Evolutionary conservation across 257 asterid genomes (phyloP), one percentile per base, ranked within the genome.

Genomic region (Ilex aquifolium): DNA sequence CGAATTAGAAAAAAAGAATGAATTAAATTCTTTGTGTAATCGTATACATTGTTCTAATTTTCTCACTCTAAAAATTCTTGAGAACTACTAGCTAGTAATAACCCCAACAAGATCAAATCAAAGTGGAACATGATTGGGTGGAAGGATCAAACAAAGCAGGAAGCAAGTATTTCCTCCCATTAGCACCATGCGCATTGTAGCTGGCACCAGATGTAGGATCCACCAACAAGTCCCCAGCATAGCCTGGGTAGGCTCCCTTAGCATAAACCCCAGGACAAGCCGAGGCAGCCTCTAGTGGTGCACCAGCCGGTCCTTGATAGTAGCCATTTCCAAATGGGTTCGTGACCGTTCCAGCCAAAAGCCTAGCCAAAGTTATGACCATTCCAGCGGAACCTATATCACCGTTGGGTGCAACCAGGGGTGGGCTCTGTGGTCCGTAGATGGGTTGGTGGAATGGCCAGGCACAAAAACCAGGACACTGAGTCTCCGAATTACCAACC

Each of bases 381-480:
- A 82, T 69, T 0, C 86, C 88, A 31, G 79, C 91, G 32, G 76
- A 42, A 49, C 91, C 81, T 55, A 84, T 64, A 10, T 82, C 80
- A 60, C 74, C 73, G 64, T 84, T 82, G 11, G 91, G 91, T 7
- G 86, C 68, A 6, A 73, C 65, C 64, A 84, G 40, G 1, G 91
- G 78, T 16, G 76, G 77, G 59, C 57, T 71, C 56, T 84, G 88
- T 0, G 91, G 91, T 13, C 86, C 91, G 59, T 82, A 84, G 9
- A 58, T 67, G 56, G 91, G 88, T 70, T 77, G 83, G 54, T 84
- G 84, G 59, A 84, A 82, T 1, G 92, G 92, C 92, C 88, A 80
- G 0, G 88, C 85, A 60, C 87, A 84, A 60, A 69, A 74, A 2
- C 83, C 92, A 0, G 86, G 80, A 61, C 87, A 85, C 60, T 74